Evolutionary conservation across 768 basidiomycete genomes (phyloP).

Genomic region (Rubroboletus pulcherrimus): DNA sequence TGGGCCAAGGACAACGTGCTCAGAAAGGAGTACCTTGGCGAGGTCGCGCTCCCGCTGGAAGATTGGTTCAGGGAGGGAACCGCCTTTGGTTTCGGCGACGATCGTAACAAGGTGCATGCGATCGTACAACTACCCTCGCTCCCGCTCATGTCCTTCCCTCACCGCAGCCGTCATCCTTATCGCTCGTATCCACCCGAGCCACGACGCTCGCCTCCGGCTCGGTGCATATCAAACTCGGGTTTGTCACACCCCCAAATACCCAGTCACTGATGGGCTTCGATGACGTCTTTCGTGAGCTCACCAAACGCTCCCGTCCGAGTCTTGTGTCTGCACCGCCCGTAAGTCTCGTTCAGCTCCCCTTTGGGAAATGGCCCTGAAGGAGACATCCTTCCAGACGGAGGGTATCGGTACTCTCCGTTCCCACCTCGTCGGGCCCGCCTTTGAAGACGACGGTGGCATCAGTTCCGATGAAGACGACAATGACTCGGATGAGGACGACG

Average conservation of each 20-base stretch:
- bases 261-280: slow-evolving; percentile 47
- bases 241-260: slow-evolving; percentile 43
- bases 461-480: slow-evolving; percentile 50
- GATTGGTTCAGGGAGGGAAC: slow-evolving; percentile 65
- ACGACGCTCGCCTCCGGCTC: slow-evolving; percentile 47
- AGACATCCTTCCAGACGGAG: slow-evolving; percentile 53
- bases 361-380: not conserved
- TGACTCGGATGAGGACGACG: slow-evolving; percentile 25
- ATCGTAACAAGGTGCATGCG: slow-evolving; percentile 60
- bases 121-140: not conserved
- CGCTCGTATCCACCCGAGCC: slow-evolving; percentile 47
- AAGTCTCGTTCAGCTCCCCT: slow-evolving; percentile 26
- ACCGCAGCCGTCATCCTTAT: slow-evolving; percentile 43
- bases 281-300: slow-evolving; percentile 60
- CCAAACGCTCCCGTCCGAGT: slow-evolving; percentile 59
- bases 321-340: slow-evolving; percentile 79
- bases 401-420: slow-evolving; percentile 82
- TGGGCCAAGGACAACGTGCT: slow-evolving; percentile 90
- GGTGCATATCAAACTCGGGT: slow-evolving; percentile 60
- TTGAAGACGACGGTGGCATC: slow-evolving; percentile 77
- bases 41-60: slow-evolving; percentile 71
- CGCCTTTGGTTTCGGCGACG: slow-evolving; percentile 52
- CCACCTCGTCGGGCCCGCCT: slow-evolving; percentile 48
- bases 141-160: not conserved
- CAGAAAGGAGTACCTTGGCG: slow-evolving; percentile 92